phyloP scores from a whole-genome alignment of 805 yeast species.

The Yarrowia yakushimensis region DNA sequence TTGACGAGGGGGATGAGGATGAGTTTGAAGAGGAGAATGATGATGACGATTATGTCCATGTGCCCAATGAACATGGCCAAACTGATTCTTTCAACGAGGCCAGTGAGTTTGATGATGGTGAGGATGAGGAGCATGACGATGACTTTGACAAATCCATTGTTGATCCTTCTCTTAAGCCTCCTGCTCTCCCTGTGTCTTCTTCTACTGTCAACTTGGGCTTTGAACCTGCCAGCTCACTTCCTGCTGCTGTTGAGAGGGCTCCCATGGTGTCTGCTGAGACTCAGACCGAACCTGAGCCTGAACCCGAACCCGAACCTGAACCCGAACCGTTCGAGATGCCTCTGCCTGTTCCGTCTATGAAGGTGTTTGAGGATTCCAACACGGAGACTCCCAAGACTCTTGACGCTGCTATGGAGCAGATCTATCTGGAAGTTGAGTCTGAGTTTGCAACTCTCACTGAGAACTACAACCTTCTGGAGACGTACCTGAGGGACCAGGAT shows the following conservation, averaged over 20 bases:
- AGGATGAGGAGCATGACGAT: neutral
- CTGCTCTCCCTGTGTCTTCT: neutral
- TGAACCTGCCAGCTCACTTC: constrained; percentile 8
- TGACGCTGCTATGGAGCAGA: constrained; percentile 8
- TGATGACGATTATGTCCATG: neutral
- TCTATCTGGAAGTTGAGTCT: neutral
- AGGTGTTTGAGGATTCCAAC: neutral
- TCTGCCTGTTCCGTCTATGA: neutral
- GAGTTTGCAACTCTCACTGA: neutral
- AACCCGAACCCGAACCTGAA: constrained; percentile 11
- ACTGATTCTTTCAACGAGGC: neutral
- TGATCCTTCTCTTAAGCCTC: neutral
- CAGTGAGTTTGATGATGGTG: neutral
- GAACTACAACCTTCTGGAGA: neutral
- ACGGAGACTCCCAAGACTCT: neutral
- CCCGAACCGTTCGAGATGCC: constrained; percentile 6
- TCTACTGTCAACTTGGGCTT: neutral
- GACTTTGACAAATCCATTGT: constrained; percentile 7
- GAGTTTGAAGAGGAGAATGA: neutral
- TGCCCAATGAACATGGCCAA: neutral
- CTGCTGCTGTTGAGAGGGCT: neutral
- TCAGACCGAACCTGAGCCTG: constrained; percentile 2
- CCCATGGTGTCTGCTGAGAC: constrained; percentile 15
- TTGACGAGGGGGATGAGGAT: neutral
- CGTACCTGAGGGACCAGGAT: neutral